A percentile compares a stretch with the other conserved stretches of the same genome.
These are phyloP conservation scores for Phialocephala subalpina DNA, from an alignment of 2,329 filamentous ascomycete species.

Conservation along the genomic window DNA sequence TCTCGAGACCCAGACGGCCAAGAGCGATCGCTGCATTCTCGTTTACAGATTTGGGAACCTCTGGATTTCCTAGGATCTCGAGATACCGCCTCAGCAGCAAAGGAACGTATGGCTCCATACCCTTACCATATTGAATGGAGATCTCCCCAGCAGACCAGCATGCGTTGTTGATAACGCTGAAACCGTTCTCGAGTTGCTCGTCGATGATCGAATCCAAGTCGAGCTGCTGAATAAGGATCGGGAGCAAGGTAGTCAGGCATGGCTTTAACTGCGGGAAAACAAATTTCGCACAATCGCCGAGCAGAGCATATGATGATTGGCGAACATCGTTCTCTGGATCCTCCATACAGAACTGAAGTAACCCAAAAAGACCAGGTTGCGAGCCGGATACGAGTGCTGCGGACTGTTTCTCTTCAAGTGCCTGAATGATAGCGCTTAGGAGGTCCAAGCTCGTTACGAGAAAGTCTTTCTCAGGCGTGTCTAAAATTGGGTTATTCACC, in stretches of 20 bases:
- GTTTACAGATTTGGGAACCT: slow-evolving; percentile 84
- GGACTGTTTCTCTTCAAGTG: slow-evolving; percentile 77
- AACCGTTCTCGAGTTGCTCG: slow-evolving; percentile 83
- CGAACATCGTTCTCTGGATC: slow-evolving; percentile 91
- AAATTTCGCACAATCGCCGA: slow-evolving; percentile 94
- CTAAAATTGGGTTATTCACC: slow-evolving; percentile 70
- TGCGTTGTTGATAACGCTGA: slow-evolving; percentile 96
- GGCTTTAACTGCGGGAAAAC: slow-evolving; percentile 83
- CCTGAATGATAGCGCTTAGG: slow-evolving; percentile 91
- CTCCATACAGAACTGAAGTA: slow-evolving; percentile 91
- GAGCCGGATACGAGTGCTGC: slow-evolving; percentile 78
- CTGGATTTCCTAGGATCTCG: slow-evolving; percentile 83
- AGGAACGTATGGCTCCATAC: slow-evolving; percentile 79
- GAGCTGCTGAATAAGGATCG: slow-evolving; percentile 85
- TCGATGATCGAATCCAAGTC: slow-evolving; percentile 80
- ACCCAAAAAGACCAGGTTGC: slow-evolving; percentile 86
- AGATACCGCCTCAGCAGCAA: slow-evolving; percentile 80
- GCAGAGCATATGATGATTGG: slow-evolving; percentile 92
- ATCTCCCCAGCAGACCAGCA: slow-evolving; percentile 98
- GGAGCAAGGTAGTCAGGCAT: slow-evolving; percentile 76
- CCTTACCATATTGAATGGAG: slow-evolving; percentile 77
- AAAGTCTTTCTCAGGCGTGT: slow-evolving; percentile 95
- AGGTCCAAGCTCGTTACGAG: slow-evolving; percentile 94
- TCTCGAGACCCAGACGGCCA: slow-evolving; percentile 84
- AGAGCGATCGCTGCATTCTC: slow-evolving; percentile 96